phyloP scores from a whole-genome alignment of 1,284 basidiomycete genomes.

The Sutorius eximius region DNA sequence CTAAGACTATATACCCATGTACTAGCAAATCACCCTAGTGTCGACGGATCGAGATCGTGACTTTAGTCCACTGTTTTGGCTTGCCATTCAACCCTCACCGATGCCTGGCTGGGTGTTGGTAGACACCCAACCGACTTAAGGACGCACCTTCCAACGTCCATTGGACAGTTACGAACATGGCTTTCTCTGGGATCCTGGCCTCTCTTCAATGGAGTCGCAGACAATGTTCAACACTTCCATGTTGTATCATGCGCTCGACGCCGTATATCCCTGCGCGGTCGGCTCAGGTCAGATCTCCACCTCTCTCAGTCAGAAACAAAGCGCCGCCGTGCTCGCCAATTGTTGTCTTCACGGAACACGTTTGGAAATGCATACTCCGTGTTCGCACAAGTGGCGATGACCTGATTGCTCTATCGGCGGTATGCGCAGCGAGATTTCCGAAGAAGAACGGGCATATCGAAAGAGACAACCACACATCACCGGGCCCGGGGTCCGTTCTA shows the following conservation, averaged over 20 bases:
- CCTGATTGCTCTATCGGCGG: constrained; percentile 50
- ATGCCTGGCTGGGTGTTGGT: constrained; percentile 17
- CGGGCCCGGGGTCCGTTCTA: constrained; percentile 51
- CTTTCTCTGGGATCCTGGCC: constrained; percentile 17
- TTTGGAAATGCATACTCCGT: constrained; percentile 53
- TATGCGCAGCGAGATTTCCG: constrained; percentile 48
- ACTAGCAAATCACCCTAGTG: too few species aligned
- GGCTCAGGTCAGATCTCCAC: constrained; percentile 29
- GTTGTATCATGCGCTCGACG: constrained; percentile 39
- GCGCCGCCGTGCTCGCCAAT: constrained; percentile 30
- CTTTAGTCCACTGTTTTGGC: too few species aligned
- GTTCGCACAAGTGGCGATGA: constrained; percentile 52
- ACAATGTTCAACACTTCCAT: constrained; percentile 42
- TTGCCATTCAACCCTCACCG: background rate
- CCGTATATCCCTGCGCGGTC: constrained; percentile 38
- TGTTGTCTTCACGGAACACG: constrained; percentile 48
- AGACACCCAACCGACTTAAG: constrained; percentile 5
- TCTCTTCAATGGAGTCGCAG: constrained; percentile 18
- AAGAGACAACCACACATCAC: constrained; percentile 48
- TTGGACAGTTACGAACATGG: constrained; percentile 9
- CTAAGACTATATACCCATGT: too few species aligned
- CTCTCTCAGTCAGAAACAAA: constrained; percentile 32
- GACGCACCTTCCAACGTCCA: constrained; percentile 21
- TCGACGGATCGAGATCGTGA: too few species aligned
- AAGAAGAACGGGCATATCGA: constrained; percentile 55